These are phyloP conservation scores for Saururus chinensis DNA, from an alignment of 164 flowering plant species.

Conservation along the genomic window DNA sequence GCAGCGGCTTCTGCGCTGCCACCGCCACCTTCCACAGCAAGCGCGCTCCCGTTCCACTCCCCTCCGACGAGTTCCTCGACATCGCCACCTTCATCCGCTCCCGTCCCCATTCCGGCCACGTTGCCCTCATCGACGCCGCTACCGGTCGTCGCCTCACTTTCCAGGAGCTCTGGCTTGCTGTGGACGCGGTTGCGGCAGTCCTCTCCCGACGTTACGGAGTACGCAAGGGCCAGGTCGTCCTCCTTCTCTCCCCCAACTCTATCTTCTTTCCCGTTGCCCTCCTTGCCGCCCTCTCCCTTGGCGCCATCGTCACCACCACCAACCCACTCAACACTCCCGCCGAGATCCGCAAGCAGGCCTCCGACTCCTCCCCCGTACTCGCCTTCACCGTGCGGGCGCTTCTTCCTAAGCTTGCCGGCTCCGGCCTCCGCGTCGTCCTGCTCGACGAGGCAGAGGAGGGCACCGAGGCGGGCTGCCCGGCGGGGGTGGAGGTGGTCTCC, in stretches of 20 bases:
- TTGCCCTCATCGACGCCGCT: constrained; percentile 82
- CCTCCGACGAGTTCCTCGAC: constrained; percentile 42
- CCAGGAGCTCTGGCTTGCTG: constrained; percentile 52
- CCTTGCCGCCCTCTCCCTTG: constrained; percentile 72
- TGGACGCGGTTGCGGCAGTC: constrained; percentile 44
- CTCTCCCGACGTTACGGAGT: constrained; percentile 46
- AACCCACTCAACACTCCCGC: constrained; percentile 77
- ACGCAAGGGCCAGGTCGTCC: constrained; percentile 72
- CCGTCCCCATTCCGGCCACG: constrained; percentile 44
- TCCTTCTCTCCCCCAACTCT: constrained; percentile 85
- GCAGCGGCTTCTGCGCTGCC: constrained; percentile 58
- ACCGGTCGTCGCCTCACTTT: constrained; percentile 61
- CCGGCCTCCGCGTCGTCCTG: constrained; percentile 42
- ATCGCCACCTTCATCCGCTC: constrained; percentile 80
- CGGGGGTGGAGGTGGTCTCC: constrained; percentile 13
- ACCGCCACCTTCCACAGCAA: constrained; percentile 74
- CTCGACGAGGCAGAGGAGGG: constrained; percentile 16
- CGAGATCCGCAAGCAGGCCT: constrained; percentile 63
- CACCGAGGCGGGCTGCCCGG: neutral
- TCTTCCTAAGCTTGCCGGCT: constrained; percentile 47
- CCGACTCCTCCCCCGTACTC: constrained; percentile 67
- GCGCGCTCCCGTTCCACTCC: constrained; percentile 48
- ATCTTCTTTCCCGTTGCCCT: constrained; percentile 71
- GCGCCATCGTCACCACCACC: constrained; percentile 80
- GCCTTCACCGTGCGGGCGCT: constrained; percentile 57